A percentile compares a stretch with the other conserved stretches of the same genome.
Conservation (phyloP, 179 eudicot genomes). For the Gypsophila paniculata region DNA sequence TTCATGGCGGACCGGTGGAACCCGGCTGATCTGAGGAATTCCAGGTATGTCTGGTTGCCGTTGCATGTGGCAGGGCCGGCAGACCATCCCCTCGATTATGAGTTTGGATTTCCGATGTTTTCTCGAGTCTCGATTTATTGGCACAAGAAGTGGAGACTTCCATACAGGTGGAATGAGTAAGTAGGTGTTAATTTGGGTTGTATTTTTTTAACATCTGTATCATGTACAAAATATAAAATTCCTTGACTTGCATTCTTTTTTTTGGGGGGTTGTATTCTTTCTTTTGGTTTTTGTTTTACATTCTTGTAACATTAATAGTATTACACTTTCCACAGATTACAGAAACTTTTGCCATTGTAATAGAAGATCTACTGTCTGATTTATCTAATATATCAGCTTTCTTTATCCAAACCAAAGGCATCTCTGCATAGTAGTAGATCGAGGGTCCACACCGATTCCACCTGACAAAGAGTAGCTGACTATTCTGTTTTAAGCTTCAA, state of each 20-base stretch:
- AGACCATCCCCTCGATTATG: constrained; percentile 69
- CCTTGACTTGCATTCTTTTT: background rate
- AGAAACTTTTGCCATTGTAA: background rate
- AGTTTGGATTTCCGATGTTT: constrained; percentile 88
- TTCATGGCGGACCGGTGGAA: constrained; percentile 98
- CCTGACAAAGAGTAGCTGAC: too few species aligned
- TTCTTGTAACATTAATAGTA: constrained; percentile 20
- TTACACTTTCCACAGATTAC: constrained; percentile 4
- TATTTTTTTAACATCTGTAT: background rate
- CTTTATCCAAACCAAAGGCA: background rate
- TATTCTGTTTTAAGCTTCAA: too few species aligned
- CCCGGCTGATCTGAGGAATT: constrained; percentile 85
- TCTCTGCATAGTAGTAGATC: too few species aligned
- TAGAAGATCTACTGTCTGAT: background rate
- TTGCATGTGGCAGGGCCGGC: constrained; percentile 63
- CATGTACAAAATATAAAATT: constrained; percentile 8
- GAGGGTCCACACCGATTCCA: too few species aligned
- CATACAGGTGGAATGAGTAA: constrained; percentile 38
- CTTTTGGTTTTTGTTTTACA: constrained; percentile 9
- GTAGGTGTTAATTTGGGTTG: constrained; percentile 15
- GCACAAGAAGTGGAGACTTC: constrained; percentile 91
- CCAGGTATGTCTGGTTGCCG: constrained; percentile 92
- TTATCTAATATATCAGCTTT: background rate
- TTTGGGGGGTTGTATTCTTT: background rate
- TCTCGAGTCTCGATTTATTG: constrained; percentile 85